A percentile compares a stretch with the other conserved stretches of the same genome.
Evolutionary conservation across 169 alveolate species (phyloP).

Genomic region (Plasmodium gonderi): DNA sequence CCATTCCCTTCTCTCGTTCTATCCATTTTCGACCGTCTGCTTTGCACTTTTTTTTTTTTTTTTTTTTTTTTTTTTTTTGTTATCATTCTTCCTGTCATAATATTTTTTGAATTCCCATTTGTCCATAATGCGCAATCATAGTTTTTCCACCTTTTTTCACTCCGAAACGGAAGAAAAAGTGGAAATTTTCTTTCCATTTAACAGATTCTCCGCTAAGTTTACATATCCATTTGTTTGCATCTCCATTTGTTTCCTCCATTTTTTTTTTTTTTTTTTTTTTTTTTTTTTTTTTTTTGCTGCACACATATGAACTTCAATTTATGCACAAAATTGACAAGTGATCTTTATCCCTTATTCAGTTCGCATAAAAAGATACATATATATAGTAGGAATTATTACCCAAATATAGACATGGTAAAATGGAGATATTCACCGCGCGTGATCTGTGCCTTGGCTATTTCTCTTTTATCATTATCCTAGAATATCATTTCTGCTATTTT

Average conservation of each 20-base stretch:
- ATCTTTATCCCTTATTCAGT: neutral
- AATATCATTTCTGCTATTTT: neutral
- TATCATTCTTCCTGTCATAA: neutral
- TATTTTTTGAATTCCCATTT: neutral
- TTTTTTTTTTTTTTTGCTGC: neutral
- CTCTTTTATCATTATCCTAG: neutral
- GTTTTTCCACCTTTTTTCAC: neutral
- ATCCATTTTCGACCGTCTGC: neutral
- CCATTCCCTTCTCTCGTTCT: neutral
- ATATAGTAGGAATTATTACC: neutral
- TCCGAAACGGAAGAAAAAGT: neutral
- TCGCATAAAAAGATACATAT: neutral
- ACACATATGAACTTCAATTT: neutral
- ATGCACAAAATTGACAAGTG: neutral
- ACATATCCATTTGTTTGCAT: neutral
- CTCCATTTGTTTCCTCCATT: neutral
- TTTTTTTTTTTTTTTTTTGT: neutral
- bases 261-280: neutral
- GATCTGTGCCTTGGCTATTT: neutral
- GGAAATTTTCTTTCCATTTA: neutral
- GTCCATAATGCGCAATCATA: neutral
- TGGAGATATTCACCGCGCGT: neutral
- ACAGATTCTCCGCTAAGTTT: neutral
- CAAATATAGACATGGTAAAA: neutral
- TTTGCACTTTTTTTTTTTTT: neutral